Evolutionary conservation across 2,329 filamentous ascomycete genomes (phyloP), one percentile per base, ranked within the genome.

Genomic region (Thielaviopsis musarum): DNA sequence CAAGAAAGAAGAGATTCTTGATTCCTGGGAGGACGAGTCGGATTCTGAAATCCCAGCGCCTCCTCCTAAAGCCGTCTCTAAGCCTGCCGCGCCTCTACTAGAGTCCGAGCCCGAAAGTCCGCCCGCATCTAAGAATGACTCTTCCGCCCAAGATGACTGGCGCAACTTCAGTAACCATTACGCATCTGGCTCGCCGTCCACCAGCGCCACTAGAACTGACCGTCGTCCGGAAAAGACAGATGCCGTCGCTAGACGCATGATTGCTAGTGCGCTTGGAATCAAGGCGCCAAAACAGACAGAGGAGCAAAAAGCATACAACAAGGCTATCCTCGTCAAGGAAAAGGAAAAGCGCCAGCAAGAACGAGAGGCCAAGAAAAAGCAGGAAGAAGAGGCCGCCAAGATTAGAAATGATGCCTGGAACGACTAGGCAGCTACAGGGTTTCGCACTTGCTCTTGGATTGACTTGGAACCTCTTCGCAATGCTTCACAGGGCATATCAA

Each of bases 391-490:
- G 66, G 81, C 82, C 38, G 86, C 91, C 68, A 81, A 77, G 70
- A 84, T 85, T n/a, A 94, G 86, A 76, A 79, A 79, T 62, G 84
- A 87, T n/a, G 77, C 95, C 26, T 97, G 93, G 93, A 84, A 93
- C 61, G 87, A 85, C 67, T 85, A 68, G 72, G 55, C 5, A 24
- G 4, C 48, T 7, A 34, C 30, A 12, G 30, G 30, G 30, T 9
- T n/a, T n/a, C n/a, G n/a, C n/a, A n/a, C 54, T 55, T 5, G 34
- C 41, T 34, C 15, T n/a, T 15, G 26, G n/a, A 6, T n/a, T 30
- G 26, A 12, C 15, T 28, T 34, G 22, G n/a, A 34, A n/a, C 24
- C 24, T 26, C 24, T 34, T 13, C 21, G 13, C 22, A 52, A 19
- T 19, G 26, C 30, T 2, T 34, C 28, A 30, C 17, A 7, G 30